Percentiles rank a stretch among this genome's conserved stretches.
Conservation (phyloP, 1,139 yeast genomes). For the Wickerhamomyces sp. region DNA sequence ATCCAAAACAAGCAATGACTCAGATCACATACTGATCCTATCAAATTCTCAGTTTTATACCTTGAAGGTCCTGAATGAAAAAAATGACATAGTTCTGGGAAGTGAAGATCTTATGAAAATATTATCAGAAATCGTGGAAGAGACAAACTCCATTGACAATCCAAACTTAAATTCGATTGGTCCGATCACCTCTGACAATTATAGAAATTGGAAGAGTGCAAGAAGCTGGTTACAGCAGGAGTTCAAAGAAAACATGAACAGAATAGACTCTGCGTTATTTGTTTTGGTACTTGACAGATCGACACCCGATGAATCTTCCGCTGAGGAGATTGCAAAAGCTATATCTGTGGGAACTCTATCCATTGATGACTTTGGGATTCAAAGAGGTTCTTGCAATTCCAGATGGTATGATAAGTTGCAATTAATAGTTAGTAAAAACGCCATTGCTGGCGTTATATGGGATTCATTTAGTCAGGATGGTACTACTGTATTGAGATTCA, state of each 20-base stretch:
- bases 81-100: constrained; percentile 42
- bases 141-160: constrained; percentile 35
- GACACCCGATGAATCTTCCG: constrained; percentile 42
- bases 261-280: constrained; percentile 61
- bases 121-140: constrained; percentile 45
- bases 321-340: constrained; percentile 30
- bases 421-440: constrained; percentile 59
- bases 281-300: constrained; percentile 68
- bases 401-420: constrained; percentile 80
- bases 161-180: constrained; percentile 57
- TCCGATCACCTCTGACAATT: constrained; percentile 64
- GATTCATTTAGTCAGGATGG: constrained; percentile 75
- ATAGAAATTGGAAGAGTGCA: constrained; percentile 57
- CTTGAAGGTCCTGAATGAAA: constrained; percentile 48
- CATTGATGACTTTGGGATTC: constrained; percentile 52
- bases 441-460: constrained; percentile 77
- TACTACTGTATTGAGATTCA: constrained; percentile 66
- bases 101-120: constrained; percentile 51
- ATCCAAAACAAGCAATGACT: constrained; percentile 28
- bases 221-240: constrained; percentile 41
- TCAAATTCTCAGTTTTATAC: constrained; percentile 60
- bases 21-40: constrained; percentile 51
- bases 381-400: constrained; percentile 70
- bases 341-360: constrained; percentile 64
- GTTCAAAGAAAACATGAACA: constrained; percentile 38